Percentiles rank a stretch among this genome's conserved stretches.
These are phyloP conservation scores for Cinchona pubescens DNA, from an alignment of 257 asterid species.

Conservation along the genomic window DNA sequence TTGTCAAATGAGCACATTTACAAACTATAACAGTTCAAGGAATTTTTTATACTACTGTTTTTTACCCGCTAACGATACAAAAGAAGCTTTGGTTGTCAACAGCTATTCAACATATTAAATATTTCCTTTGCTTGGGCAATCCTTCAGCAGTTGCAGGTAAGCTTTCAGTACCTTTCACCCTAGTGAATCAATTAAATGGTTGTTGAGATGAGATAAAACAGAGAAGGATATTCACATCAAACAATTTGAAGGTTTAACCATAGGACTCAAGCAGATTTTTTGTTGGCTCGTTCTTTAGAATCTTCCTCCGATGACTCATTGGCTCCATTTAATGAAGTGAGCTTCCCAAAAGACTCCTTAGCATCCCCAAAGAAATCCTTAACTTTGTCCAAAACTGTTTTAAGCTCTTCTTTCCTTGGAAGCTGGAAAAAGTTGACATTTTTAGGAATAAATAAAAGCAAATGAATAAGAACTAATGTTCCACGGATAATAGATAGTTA, in stretches of 20 bases:
- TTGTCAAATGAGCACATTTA: not conserved
- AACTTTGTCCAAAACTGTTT: slow-evolving; percentile 84
- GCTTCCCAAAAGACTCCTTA: slow-evolving; percentile 89
- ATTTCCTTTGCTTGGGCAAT: slow-evolving; percentile 10
- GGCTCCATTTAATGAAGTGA: slow-evolving; percentile 52
- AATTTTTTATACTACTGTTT: not conserved
- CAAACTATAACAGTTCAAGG: not conserved
- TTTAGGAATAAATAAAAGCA: not conserved
- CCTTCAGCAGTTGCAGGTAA: slow-evolving; percentile 10
- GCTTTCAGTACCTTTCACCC: slow-evolving; percentile 47
- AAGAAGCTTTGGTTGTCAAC: not conserved
- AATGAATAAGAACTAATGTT: not conserved
- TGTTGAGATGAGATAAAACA: slow-evolving; percentile 1
- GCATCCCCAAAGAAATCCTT: slow-evolving; percentile 90
- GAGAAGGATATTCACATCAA: not conserved
- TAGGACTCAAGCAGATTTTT: slow-evolving; percentile 56
- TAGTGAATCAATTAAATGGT: slow-evolving; percentile 6
- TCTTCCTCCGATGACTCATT: slow-evolving; percentile 55
- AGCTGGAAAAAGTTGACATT: slow-evolving; percentile 48
- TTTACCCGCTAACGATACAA: not conserved
- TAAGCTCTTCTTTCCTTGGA: slow-evolving; percentile 70
- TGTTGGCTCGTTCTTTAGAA: slow-evolving; percentile 40
- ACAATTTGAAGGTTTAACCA: not conserved
- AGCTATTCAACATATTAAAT: not conserved
- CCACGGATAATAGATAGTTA: not conserved